phyloP scores from a whole-genome alignment of 129 eudicot species.

The Erigeron canadensis region DNA sequence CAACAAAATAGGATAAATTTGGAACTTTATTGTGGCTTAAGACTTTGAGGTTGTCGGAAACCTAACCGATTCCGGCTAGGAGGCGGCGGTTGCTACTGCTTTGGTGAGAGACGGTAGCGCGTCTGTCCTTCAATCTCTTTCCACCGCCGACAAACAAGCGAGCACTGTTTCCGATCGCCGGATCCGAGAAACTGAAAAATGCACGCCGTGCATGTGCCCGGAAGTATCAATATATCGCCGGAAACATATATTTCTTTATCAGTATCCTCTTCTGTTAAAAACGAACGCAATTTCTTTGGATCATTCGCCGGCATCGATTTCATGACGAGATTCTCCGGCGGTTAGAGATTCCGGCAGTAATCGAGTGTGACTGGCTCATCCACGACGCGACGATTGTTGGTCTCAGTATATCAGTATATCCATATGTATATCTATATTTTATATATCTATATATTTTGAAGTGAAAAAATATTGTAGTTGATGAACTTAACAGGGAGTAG shows the following conservation, averaged over 20 bases:
- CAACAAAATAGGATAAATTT: no score
- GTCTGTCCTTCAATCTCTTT: slow-evolving; percentile 31
- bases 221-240: slow-evolving; percentile 27
- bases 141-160: slow-evolving; percentile 53
- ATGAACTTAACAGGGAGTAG: no score
- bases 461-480: no score
- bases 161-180: slow-evolving; percentile 45
- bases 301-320: slow-evolving; percentile 16
- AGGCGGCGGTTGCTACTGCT: no score
- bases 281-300: slow-evolving; percentile 23
- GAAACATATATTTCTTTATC: slow-evolving; percentile 12
- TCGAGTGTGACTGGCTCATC: slow-evolving; percentile 34
- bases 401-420: neutral
- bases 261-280: slow-evolving; percentile 12
- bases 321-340: slow-evolving; percentile 19
- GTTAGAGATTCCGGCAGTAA: slow-evolving; percentile 2
- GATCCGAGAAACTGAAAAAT: slow-evolving; percentile 42
- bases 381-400: slow-evolving; percentile 16
- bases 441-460: no score
- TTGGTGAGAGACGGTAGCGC: slow-evolving; percentile 38
- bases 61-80: no score
- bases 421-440: neutral
- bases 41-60: no score
- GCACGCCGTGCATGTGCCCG: slow-evolving; percentile 44
- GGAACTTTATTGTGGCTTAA: no score